phyloP scores from a whole-genome alignment of 306 rosid genomes.

The Cucumis melo region DNA sequence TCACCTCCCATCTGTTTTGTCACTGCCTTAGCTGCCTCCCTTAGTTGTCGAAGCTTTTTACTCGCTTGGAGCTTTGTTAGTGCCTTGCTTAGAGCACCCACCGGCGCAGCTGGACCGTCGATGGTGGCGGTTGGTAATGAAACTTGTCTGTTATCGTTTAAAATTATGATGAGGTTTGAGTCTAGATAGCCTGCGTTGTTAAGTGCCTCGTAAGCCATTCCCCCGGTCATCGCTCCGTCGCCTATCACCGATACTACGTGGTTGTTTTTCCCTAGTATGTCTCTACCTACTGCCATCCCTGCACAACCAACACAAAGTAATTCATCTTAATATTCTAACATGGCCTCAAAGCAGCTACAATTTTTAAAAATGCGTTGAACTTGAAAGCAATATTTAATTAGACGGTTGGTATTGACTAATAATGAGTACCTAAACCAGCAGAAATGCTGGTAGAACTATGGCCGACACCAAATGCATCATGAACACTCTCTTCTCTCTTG shows the following conservation, averaged over 20 bases:
- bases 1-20: constrained; percentile 29
- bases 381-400: too few relatives aligned
- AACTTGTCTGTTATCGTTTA: constrained; percentile 56
- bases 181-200: constrained; percentile 60
- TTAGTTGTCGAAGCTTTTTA: constrained; percentile 23
- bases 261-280: constrained; percentile 35
- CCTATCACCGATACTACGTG: constrained; percentile 54
- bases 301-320: not conserved
- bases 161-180: constrained; percentile 41
- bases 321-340: too few relatives aligned
- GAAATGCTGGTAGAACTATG: constrained; percentile 67
- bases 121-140: constrained; percentile 57
- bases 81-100: constrained; percentile 53
- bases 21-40: constrained; percentile 41
- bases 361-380: too few relatives aligned
- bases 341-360: too few relatives aligned
- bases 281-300: constrained; percentile 68
- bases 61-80: constrained; percentile 31
- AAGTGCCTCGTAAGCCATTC: constrained; percentile 64
- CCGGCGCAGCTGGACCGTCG: constrained; percentile 46
- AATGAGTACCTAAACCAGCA: constrained; percentile 31
- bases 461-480: constrained; percentile 58
- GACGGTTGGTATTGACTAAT: too few relatives aligned
- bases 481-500: constrained; percentile 45
- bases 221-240: constrained; percentile 63